phyloP scores from a whole-genome alignment of 495 filamentous ascomycete species.

The Pseudevernia furfuracea region DNA sequence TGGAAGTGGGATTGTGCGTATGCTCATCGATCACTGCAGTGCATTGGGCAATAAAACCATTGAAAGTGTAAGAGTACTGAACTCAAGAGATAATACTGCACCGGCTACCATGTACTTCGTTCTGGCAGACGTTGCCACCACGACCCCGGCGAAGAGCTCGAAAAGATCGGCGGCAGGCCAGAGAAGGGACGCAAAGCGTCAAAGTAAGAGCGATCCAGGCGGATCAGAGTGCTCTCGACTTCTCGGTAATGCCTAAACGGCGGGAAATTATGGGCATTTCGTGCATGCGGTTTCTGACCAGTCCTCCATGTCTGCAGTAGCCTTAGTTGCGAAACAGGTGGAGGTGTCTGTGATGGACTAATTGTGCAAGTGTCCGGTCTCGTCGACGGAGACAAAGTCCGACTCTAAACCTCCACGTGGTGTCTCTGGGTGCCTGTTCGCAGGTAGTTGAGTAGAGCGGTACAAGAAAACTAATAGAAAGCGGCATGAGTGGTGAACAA shows the following conservation, averaged over 20 bases:
- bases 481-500: too few relatives aligned
- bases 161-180: not conserved
- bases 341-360: slow-evolving; percentile 10
- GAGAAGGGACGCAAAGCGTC: not conserved
- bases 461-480: too few relatives aligned
- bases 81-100: not conserved
- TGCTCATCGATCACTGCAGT: not conserved
- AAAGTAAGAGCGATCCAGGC: not conserved
- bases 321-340: slow-evolving; percentile 8
- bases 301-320: slow-evolving; percentile 7
- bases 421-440: slow-evolving; percentile 10
- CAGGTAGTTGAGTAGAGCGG: slow-evolving; percentile 14
- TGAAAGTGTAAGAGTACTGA: not conserved
- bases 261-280: not conserved
- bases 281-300: slow-evolving; percentile 4
- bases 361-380: slow-evolving; percentile 3
- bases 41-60: not conserved
- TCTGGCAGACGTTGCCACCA: not conserved
- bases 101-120: not conserved
- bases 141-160: not conserved
- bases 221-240: not conserved
- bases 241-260: not conserved
- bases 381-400: slow-evolving; percentile 9
- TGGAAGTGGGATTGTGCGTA: not conserved
- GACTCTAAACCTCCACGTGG: slow-evolving; percentile 12